Evolutionary conservation across 2,329 filamentous ascomycete genomes (phyloP), one percentile per base, ranked within the genome.

Genomic region (Trichoderma atrobrunneum): DNA sequence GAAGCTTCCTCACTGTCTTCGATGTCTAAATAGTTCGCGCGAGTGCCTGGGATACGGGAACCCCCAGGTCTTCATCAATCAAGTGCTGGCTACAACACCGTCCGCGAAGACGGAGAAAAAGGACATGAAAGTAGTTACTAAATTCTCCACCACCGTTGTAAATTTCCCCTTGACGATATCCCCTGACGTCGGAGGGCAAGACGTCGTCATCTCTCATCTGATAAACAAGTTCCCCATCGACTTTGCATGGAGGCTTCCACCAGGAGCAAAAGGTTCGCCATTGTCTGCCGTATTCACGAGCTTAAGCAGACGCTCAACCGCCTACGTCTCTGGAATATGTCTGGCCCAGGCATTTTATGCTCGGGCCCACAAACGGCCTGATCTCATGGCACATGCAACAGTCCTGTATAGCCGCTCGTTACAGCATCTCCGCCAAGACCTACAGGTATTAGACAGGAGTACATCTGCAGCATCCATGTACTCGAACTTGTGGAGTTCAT

Each of bases 401-500:
- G 18, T 54, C 4, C 14, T 65, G n/a, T 65, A 65, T 30, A 65
- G 43, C 16, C 43, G 62, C 12, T 65, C 62, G 14, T 43, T 65
- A 11, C 62, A 65, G 62, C 62, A 26, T 34, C 62, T 65, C 30
- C 62, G 43, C 43, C 62, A 34, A 26, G 43, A 54, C 30, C 8
- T 65, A 12, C 39, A 54, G n/a, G 43, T n/a, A 10, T n/a, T 54
- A 14, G 28, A 24, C 43, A 30, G n/a, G 10, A 28, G 26, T 34
- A 36, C 62, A 24, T 65, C 62, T 32, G 28, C 62, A 30, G 11
- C n/a, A 5, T 30, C 28, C 26, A 65, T 65, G 43, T 65, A 54
- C 28, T 65, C 62, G 10, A 65, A 65, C 21, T 30, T 65, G 11
- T 65, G 62, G 62, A 65, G 62, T 30, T 65, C 62, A 11, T 65